phyloP scores from a whole-genome alignment of 148 eudicot species.

The Heliosperma pusillum region DNA sequence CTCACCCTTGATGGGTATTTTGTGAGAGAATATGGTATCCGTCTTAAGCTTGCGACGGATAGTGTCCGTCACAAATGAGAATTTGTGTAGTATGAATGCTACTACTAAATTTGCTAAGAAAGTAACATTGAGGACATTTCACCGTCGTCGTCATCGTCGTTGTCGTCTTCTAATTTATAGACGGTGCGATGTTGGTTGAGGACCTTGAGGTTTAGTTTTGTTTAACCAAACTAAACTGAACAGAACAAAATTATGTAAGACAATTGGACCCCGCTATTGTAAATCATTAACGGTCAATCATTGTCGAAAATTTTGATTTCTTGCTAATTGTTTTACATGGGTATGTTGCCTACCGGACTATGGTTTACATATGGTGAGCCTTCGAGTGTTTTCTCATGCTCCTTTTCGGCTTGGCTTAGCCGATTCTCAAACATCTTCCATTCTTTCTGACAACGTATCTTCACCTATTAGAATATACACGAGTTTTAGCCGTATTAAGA shows the following conservation, averaged over 20 bases:
- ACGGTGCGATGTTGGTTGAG: too few species aligned
- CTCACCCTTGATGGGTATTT: too few species aligned
- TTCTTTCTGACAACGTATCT: slow-evolving; percentile 28
- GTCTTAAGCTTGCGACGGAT: too few species aligned
- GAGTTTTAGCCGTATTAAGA: background rate
- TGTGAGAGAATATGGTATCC: too few species aligned
- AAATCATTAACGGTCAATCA: too few species aligned
- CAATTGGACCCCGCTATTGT: background rate
- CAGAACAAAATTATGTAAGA: background rate
- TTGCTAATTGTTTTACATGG: background rate
- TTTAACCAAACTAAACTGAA: background rate
- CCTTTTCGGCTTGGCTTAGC: slow-evolving; percentile 18
- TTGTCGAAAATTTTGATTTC: background rate
- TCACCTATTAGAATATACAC: slow-evolving; percentile 14
- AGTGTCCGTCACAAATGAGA: too few species aligned
- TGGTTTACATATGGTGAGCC: background rate
- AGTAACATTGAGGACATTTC: background rate
- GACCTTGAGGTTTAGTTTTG: too few species aligned
- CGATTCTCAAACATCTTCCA: slow-evolving; percentile 35
- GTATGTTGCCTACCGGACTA: background rate
- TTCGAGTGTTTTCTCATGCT: background rate
- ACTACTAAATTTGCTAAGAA: background rate
- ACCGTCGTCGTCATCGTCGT: too few species aligned
- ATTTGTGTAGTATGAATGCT: too few species aligned
- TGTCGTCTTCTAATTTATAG: too few species aligned